Evolutionary conservation across 257 asterid species (phyloP), one percentile per base, ranked within the genome.

Genomic region (Fraxinus excelsior): DNA sequence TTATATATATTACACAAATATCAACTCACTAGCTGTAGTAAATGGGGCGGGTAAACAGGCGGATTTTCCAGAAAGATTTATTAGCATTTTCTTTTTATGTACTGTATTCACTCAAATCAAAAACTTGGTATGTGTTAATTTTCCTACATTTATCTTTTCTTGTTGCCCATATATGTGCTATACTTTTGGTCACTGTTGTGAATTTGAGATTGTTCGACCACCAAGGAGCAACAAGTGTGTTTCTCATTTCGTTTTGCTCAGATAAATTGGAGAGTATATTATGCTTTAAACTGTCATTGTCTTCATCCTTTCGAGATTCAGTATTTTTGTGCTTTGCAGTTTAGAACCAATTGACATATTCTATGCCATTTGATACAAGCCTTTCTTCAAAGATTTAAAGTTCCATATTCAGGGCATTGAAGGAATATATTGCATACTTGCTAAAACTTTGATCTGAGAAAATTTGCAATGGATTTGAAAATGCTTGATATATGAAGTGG

Each of bases 91-190:
- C 80, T 62, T 80, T 85, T 74, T 82, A 62, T n/a, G 53, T 44
- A 62, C 68, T 71, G 72, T 29, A 26, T 73, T 77, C 70, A 34
- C 74, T 32, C 83, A 62, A 84, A 31, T 31, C 34, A 31, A 31
- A 29, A 51, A 82, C 89, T 46, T 10, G 92, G 92, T 87, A 80
- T 16, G 84, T 81, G 78, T 53, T 79, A 74, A 19, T 11, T 70
- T 72, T 16, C 21, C 69, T 26, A 12, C 69, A 23, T 80, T 51
- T 64, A 8, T 80, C 75, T 65, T 51, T 18, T 77, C 67, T 71
- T 76, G 21, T 21, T 8, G 69, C 56, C 2, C 18, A 3, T 62
- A 62, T 51, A 14, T 14, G 5, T 46, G 56, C 56, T 46, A 16
- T 3, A 10, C n/a, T 46, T 46, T 46, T 46, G 56, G n/a, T 46